Conservation (phyloP, 2,329 filamentous ascomycete species). For the Alternaria sp. region DNA sequence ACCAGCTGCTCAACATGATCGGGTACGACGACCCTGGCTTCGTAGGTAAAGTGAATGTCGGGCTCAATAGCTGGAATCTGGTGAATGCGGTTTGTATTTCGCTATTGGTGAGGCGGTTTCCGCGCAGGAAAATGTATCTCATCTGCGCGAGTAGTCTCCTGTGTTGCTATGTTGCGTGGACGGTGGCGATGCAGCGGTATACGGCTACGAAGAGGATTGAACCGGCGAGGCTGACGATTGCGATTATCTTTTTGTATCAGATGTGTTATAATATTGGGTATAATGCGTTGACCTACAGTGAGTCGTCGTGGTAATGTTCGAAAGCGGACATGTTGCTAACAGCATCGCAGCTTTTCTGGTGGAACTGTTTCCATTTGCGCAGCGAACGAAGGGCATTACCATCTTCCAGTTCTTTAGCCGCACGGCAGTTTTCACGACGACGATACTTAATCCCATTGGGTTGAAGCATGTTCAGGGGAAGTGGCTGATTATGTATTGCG, state of each 20-base stretch:
- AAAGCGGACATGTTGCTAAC: no score
- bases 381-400: conserved; percentile 56
- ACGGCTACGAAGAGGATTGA: conserved; percentile 35
- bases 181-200: conserved; percentile 60
- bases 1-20: conserved; percentile 65
- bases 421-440: conserved; percentile 65
- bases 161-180: conserved; percentile 45
- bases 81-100: conserved; percentile 63
- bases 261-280: conserved; percentile 66
- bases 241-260: conserved; percentile 60
- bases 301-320: no score
- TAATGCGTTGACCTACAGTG: conserved; percentile 67
- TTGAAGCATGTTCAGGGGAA: conserved; percentile 68
- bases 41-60: conserved; percentile 55
- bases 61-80: conserved; percentile 66
- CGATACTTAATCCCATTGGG: conserved; percentile 67
- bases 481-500: conserved; percentile 67
- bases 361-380: conserved; percentile 57
- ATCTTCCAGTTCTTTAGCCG: conserved; percentile 69
- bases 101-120: conserved; percentile 61
- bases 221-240: conserved; percentile 51
- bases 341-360: conserved; percentile 55
- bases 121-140: conserved; percentile 63
- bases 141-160: conserved; percentile 43
- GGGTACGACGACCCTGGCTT: conserved; percentile 59